phyloP scores from a whole-genome alignment of 805 yeast genomes.

The Ogataea pilisensis region DNA sequence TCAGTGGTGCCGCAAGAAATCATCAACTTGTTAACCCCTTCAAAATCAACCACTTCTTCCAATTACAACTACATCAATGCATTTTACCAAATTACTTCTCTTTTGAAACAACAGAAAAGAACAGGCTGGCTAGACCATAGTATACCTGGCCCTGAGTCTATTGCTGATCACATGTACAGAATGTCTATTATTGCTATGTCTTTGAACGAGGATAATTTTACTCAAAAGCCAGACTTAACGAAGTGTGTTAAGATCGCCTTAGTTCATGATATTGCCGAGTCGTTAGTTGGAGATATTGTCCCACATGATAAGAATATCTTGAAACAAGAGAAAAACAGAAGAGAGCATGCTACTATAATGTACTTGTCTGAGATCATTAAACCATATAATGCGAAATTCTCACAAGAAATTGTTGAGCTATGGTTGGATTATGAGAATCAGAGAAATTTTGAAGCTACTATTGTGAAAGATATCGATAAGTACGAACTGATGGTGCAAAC shows the following conservation, averaged over 20 bases:
- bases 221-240: conserved; percentile 41
- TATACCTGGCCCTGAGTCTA: conserved; percentile 56
- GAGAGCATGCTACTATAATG: conserved; percentile 71
- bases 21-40: conserved; percentile 25
- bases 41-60: conserved; percentile 2
- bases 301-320: conserved; percentile 64
- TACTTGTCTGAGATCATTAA: conserved; percentile 57
- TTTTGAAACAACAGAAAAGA: conserved; percentile 73
- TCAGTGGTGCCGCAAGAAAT: conserved; percentile 39
- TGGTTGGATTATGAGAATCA: conserved; percentile 92
- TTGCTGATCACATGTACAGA: conserved; percentile 94
- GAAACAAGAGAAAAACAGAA: conserved; percentile 76
- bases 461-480: conserved; percentile 93
- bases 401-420: conserved; percentile 59
- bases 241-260: conserved; percentile 82
- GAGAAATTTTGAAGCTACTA: conserved; percentile 74
- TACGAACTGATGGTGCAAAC: conserved; percentile 81
- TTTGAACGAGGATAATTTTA: conserved; percentile 35
- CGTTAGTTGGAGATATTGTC: conserved; percentile 91
- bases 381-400: conserved; percentile 61
- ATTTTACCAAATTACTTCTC: conserved; percentile 56
- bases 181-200: conserved; percentile 82
- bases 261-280: conserved; percentile 92
- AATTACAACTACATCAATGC: conserved; percentile 30
- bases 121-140: conserved; percentile 92